Conservation (phyloP, 2,329 filamentous ascomycete genomes). For the Diplodia intermedia region DNA sequence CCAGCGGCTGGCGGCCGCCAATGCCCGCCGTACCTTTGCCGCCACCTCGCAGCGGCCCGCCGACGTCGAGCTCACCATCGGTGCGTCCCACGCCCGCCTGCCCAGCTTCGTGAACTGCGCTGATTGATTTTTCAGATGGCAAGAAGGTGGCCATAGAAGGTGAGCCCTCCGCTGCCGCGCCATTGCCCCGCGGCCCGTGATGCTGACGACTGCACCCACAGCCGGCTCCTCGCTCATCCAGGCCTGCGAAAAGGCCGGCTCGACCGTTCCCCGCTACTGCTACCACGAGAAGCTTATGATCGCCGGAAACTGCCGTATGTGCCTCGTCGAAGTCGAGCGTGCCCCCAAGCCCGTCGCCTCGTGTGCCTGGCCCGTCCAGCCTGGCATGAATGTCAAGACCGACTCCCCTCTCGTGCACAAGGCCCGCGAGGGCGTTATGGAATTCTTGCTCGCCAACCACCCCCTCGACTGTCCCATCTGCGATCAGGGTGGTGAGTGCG, state of each 20-base stretch:
- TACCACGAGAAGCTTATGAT: constrained; percentile 99
- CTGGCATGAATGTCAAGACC: constrained; percentile 99
- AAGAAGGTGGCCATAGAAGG: constrained; percentile 98
- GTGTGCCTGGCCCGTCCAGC: constrained; percentile 97
- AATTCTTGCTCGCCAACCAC: constrained; percentile 96
- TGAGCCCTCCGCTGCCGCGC: constrained; percentile 46
- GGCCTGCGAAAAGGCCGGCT: constrained; percentile 97
- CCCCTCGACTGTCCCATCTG: constrained; percentile 96
- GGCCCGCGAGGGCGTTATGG: constrained; percentile 98
- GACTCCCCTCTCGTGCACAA: constrained; percentile 96
- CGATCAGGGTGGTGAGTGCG: constrained; percentile 98
- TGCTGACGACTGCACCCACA: constrained; percentile 53
- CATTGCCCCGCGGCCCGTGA: constrained; percentile 35
- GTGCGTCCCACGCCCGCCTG: constrained; percentile 58
- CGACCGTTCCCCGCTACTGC: constrained; percentile 93
- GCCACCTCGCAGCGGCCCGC: constrained; percentile 79
- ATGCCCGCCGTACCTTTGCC: constrained; percentile 75
- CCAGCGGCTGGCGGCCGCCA: constrained; percentile 59
- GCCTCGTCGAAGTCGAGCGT: constrained; percentile 95
- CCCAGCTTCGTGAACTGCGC: constrained; percentile 38
- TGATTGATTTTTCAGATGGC: constrained; percentile 69
- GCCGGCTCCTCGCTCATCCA: constrained; percentile 97
- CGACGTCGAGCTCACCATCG: constrained; percentile 96
- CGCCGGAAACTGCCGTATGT: constrained; percentile 99
- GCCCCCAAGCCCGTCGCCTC: constrained; percentile 97